Base-by-base conservation (phyloP, 1,284 basidiomycete genomes). In the Xerocomus minutiporus region DNA sequence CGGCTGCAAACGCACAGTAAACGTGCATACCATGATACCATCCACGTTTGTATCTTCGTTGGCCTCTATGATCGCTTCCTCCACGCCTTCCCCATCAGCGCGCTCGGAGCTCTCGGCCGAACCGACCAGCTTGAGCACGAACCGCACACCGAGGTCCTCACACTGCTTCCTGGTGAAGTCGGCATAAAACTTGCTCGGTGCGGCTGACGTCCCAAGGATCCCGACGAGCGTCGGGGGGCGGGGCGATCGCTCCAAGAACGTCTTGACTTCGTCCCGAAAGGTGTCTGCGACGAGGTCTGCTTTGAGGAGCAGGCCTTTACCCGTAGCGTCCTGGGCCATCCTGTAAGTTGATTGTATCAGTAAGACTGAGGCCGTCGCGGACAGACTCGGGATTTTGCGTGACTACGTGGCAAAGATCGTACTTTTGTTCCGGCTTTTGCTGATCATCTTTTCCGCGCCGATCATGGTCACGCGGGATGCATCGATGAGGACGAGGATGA, bases 131-230 rank as follows among this genome's bases (percentile, higher is more conserved):
- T 82, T 83, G 54, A 94, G 75, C 52, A 92, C 84, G 69, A 94
- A 98, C 50, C 88, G 83, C 56, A 98, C 86, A 0, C 93, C 94
- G 36, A 97, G 80, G 40, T 84, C 86, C 52, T 91, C 83, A 70
- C 95, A 98, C 56, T 95, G 93, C 65, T 88, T 93, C 69, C 81
- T 81, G 40, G 96, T 98, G 71, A 97, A 98, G 60, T 95, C 89
- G 15, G 96, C 91, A 66, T 99, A 99, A 58, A 82, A 87, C 64
- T 83, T 85, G 65, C 93, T 96, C 1, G 96, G 94, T 4, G 86
- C 84, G 45, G 88, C 87, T 0, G 85, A 83, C 1, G 93, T 97
- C 1, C 92, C 88, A 26, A 99, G 80, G 61, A 98, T 97, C 8
- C 95, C 96, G 51, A 98, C 87, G 25, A 99, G 80, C 65, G 86